A percentile compares a stretch with the other conserved stretches of the same genome.
Conservation (phyloP, 148 eudicot genomes). For the Hydrangea macrophylla region DNA sequence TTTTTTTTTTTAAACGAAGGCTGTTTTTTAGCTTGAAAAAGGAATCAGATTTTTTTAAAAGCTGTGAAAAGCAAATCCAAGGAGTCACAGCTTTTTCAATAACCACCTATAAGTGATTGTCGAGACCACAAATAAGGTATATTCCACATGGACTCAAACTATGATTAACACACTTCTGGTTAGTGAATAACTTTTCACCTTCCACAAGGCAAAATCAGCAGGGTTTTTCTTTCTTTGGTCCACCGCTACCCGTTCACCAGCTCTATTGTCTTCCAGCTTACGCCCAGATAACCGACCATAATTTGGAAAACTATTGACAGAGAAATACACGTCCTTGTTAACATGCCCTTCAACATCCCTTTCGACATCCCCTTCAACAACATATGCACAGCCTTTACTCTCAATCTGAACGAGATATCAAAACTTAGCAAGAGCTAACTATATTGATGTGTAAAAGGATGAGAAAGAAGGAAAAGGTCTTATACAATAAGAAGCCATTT, state of each 20-base stretch:
- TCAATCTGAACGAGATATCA: conserved; percentile 53
- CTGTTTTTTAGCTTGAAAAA: too few relatives aligned
- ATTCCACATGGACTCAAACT: too few relatives aligned
- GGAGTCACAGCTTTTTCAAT: too few relatives aligned
- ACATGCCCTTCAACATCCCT: too few relatives aligned
- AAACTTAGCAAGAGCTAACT: not conserved
- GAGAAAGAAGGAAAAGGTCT: not conserved
- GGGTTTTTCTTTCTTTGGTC: conserved; percentile 73
- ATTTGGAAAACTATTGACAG: conserved; percentile 62
- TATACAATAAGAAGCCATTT: not conserved
- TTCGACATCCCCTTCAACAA: conserved; percentile 86
- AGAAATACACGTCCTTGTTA: conserved; percentile 90
- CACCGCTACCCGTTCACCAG: conserved; percentile 90
- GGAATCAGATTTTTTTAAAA: too few relatives aligned
- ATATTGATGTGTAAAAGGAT: not conserved
- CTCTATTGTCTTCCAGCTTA: conserved; percentile 79
- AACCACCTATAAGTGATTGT: too few relatives aligned
- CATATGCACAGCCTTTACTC: conserved; percentile 63
- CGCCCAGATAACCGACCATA: conserved; percentile 78
- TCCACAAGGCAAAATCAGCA: conserved; percentile 97
- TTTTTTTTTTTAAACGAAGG: too few relatives aligned
- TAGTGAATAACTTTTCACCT: conserved; percentile 37
- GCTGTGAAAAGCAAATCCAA: too few relatives aligned
- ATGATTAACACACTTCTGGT: too few relatives aligned
- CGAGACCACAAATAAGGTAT: too few relatives aligned